Conservation (phyloP, 2,329 filamentous ascomycete species). For the Cladophialophora bantiana region DNA sequence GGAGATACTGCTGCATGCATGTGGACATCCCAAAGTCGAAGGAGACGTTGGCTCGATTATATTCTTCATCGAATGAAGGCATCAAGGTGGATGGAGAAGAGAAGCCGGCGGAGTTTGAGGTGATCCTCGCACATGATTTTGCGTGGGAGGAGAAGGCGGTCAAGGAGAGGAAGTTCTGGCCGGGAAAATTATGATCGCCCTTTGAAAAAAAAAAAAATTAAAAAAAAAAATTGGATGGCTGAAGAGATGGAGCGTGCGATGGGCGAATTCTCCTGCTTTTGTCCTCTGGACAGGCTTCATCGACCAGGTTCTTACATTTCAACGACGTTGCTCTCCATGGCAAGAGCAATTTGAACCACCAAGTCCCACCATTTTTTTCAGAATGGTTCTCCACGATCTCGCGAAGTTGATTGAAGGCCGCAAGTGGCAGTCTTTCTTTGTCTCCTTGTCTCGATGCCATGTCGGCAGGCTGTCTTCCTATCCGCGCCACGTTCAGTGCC, state of each 20-base stretch:
- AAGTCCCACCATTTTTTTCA: too few relatives aligned
- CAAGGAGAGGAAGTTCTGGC: constrained; percentile 35
- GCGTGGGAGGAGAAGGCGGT: constrained; percentile 42
- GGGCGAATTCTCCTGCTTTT: not conserved
- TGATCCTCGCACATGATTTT: constrained; percentile 46
- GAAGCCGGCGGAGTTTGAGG: constrained; percentile 42
- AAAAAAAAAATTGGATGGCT: too few relatives aligned
- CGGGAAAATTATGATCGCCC: constrained; percentile 21
- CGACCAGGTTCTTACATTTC: too few relatives aligned
- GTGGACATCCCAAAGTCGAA: constrained; percentile 40
- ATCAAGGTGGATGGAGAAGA: constrained; percentile 28
- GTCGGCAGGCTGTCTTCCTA: too few relatives aligned
- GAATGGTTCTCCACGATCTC: too few relatives aligned
- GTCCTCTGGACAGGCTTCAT: too few relatives aligned
- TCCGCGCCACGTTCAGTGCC: too few relatives aligned
- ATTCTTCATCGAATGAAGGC: constrained; percentile 33
- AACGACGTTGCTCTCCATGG: too few relatives aligned
- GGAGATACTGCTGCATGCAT: constrained; percentile 44
- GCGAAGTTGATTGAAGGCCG: too few relatives aligned
- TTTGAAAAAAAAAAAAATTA: not conserved
- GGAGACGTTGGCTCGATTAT: constrained; percentile 40
- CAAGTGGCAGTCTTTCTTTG: too few relatives aligned
- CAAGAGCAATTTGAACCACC: too few relatives aligned
- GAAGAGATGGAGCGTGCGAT: not conserved
- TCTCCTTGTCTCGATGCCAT: too few relatives aligned